Base-by-base conservation (phyloP, 169 alveolate species). In the Eimeria necatrix region DNA sequence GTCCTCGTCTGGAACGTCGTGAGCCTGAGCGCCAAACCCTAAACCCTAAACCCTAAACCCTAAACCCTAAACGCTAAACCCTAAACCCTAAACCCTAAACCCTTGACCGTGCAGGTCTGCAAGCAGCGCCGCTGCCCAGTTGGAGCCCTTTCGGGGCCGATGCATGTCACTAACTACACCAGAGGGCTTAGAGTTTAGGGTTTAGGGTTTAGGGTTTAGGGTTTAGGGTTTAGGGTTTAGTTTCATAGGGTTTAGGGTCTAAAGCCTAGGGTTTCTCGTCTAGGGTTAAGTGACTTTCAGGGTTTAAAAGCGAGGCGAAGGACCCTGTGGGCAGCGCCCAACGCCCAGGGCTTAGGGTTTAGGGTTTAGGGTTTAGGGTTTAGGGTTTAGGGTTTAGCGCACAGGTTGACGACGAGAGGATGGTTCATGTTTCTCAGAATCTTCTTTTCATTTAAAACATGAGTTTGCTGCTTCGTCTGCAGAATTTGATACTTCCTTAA, bases 321-420 rank as follows among this genome's bases (percentile, higher is more conserved):
- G 64, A 14, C 14, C 14, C 14, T 9, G 64, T 7, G 64, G 7
- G 7, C 14, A 53, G 64, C 20, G 14, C 14, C 14, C 14, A 53
- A n/a, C 41, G 26, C 6, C 16, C 16, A 12, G 78, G 20, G 78
- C 26, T n/a, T 68, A 18, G 78, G 26, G 78, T 68, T 68, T 68
- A 18, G 26, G 78, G 78, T 68, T 68, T n/a, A n/a, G 78, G 78
- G 46, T 68, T 68, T 68, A n/a, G 78, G 20, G 26, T 68, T 12
- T 18, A 68, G 46, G 78, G 78, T 68, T 68, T 18, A 56, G 64
- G 14, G 16, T 18, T 93, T n/a, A 22, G 96, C 96, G 90, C 88
- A 96, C 98, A 98, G 95, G 94, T 97, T 95, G 41, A 98, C 98
- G 41, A 98, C 97, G 92, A 98, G 98, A 3, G 99, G 99, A 92